Base-by-base conservation (phyloP, 2,329 filamentous ascomycete species). In the Clonostachys chloroleuca region DNA sequence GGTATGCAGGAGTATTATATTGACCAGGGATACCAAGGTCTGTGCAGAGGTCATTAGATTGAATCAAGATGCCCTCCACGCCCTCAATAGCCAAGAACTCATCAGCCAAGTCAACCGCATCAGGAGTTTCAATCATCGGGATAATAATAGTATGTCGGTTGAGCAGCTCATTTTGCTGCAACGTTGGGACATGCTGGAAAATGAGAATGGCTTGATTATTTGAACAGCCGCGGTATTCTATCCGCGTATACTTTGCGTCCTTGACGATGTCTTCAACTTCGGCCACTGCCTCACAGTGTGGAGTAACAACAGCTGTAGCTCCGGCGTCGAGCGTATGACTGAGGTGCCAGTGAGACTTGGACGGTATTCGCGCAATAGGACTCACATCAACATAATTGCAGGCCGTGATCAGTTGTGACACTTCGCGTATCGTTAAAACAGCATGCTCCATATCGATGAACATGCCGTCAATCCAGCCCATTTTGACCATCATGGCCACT, bases 371-470 rank as follows among this genome's bases (percentile, higher is more conserved):
- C 4, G 65, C 62, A 35, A 65, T 56, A 3, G 62, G 60, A 2
- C 59, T 56, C 14, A 62, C 55, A 24, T 59, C 62, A 2, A 51
- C 54, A 14, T 51, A 50, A 14, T 57, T 46, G 7, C 48, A 56
- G 1, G 59, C 49, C 7, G 51, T 52, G 52, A 56, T 62, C 5
- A 64, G 45, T 35, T 58, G 54, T 44, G 51, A 53, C 3, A 56
- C 52, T 13, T 60, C 51, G 18, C 51, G 47, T 17, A 65, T 45
- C 2, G 59, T 55, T 6, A 66, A 47, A 8, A 51, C 48, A 5
- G 63, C 58, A 49, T 66, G 63, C 47, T 68, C 63, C 33, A 66
- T 53, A 41, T 67, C 65, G 49, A 68, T 64, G 54, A 67, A 64
- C 4, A 68, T 48, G 12, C 55, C 49, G 45, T 67, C 59, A 42